phyloP scores from a whole-genome alignment of 495 filamentous ascomycete species.

The Tuber indicum region DNA sequence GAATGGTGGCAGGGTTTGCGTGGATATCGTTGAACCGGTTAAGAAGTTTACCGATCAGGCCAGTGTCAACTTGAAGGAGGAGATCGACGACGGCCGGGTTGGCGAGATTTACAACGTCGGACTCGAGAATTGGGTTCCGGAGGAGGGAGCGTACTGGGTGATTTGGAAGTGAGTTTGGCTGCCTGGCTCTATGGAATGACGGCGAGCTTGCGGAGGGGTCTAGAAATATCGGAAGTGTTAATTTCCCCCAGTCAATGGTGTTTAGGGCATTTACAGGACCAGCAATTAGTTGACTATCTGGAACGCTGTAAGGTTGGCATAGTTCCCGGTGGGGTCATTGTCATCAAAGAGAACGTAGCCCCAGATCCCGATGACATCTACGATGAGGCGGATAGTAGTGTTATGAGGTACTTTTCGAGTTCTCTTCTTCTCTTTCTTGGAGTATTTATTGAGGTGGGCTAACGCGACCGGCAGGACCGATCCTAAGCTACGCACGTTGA shows the following conservation, averaged over 20 bases:
- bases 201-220: background rate
- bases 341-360: conserved; percentile 83
- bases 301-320: conserved; percentile 55
- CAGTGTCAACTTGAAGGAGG: conserved; percentile 43
- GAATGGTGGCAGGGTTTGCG: conserved; percentile 40
- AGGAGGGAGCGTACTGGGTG: conserved; percentile 50
- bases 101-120: conserved; percentile 65
- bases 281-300: conserved; percentile 63
- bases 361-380: conserved; percentile 60
- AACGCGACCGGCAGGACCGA: conserved; percentile 51
- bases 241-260: conserved; percentile 74
- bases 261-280: conserved; percentile 80
- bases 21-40: conserved; percentile 54
- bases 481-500: conserved; percentile 60
- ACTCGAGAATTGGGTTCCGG: conserved; percentile 65
- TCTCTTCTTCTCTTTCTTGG: background rate
- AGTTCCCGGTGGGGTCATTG: conserved; percentile 53
- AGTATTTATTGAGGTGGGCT: background rate
- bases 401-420: conserved; percentile 27
- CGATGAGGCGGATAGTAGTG: conserved; percentile 71
- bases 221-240: background rate
- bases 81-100: conserved; percentile 43
- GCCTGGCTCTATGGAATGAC: background rate
- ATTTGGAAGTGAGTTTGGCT: conserved; percentile 49
- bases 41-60: conserved; percentile 52